Evolutionary conservation across 495 filamentous ascomycete genomes (phyloP).

Genomic region (Hypoxylon crocopeplum): DNA sequence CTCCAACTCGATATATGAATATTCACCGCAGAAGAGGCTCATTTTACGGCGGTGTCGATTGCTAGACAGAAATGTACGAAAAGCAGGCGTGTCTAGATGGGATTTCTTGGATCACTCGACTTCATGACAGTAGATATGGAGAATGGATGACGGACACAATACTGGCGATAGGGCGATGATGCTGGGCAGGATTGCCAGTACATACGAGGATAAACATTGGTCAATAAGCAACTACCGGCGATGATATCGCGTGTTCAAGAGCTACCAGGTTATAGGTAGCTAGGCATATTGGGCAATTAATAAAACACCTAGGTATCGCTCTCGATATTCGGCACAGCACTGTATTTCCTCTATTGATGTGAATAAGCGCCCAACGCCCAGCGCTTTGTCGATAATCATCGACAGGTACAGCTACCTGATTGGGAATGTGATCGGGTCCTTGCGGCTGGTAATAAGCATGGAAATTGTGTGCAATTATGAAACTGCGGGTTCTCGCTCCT

Average conservation of each 20-base stretch:
- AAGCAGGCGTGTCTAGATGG: conserved; percentile 23
- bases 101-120: conserved; percentile 26
- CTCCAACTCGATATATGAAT: conserved; percentile 21
- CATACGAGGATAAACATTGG: conserved; percentile 28
- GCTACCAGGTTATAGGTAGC: conserved; percentile 17
- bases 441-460: conserved; percentile 11
- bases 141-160: conserved; percentile 3
- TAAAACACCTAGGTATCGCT: conserved; percentile 8
- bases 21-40: conserved; percentile 23
- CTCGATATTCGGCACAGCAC: conserved; percentile 1
- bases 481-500: background rate
- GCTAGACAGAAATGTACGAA: conserved; percentile 28
- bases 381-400: conserved; percentile 14
- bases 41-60: conserved; percentile 11
- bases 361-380: conserved; percentile 1
- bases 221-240: conserved; percentile 10
- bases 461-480: background rate
- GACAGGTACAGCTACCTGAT: conserved; percentile 27
- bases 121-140: conserved; percentile 14
- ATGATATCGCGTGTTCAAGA: conserved; percentile 2
- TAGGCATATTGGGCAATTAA: conserved; percentile 24
- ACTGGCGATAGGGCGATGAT: conserved; percentile 3
- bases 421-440: background rate
- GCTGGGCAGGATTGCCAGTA: conserved; percentile 18
- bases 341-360: background rate